These are phyloP conservation scores for Neoboletus magnificus DNA, from an alignment of 768 basidiomycete species.

Conservation along the genomic window DNA sequence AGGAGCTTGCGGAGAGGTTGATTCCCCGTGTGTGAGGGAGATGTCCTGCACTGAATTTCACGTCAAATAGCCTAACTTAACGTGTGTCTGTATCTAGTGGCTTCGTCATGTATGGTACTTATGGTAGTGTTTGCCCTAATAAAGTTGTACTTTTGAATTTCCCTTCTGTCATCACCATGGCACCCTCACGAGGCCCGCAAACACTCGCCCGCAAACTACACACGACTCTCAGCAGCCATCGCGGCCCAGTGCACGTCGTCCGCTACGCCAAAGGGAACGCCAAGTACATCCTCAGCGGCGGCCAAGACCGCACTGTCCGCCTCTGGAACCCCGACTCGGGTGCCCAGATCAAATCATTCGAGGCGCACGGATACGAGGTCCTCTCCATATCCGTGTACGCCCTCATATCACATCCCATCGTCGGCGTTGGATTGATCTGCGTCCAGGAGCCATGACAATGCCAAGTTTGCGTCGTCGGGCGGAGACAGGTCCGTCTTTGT, in stretches of 20 bases:
- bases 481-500: conserved; percentile 91
- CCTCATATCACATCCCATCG: not conserved
- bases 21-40: not conserved
- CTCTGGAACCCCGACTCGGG: conserved; percentile 90
- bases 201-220: conserved; percentile 60
- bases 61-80: not conserved
- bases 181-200: conserved; percentile 50
- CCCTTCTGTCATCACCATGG: conserved; percentile 34
- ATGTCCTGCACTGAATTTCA: not conserved
- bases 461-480: conserved; percentile 88
- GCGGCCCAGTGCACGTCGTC: conserved; percentile 88
- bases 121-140: not conserved
- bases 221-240: conserved; percentile 60
- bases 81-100: not conserved
- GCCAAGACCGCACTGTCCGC: conserved; percentile 83
- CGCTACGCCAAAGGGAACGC: conserved; percentile 86
- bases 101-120: not conserved
- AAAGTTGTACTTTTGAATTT: not conserved
- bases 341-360: conserved; percentile 86
- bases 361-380: conserved; percentile 94
- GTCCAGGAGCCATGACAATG: conserved; percentile 84
- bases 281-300: conserved; percentile 90
- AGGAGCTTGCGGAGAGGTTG: conserved; percentile 15
- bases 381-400: conserved; percentile 79
- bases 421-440: not conserved